A percentile compares a stretch with the other conserved stretches of the same genome.
These are phyloP conservation scores for Calocera viscosa DNA, from an alignment of 768 basidiomycete species.

Conservation along the genomic window DNA sequence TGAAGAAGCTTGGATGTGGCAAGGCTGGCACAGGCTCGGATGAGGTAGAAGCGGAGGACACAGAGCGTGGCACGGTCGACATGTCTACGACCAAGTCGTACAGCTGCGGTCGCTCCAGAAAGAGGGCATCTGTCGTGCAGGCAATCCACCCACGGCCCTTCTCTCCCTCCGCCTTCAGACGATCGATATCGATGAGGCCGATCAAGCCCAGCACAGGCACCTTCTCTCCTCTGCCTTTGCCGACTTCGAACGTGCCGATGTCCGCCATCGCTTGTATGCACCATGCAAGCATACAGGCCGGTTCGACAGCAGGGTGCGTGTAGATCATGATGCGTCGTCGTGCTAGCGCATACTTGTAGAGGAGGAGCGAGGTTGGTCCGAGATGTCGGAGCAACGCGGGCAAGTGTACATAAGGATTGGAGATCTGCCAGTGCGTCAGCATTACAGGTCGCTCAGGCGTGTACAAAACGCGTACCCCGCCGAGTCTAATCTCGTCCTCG, in stretches of 20 bases:
- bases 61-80: conserved; percentile 38
- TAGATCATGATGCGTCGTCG: conserved; percentile 67
- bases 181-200: conserved; percentile 59
- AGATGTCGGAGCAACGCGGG: conserved; percentile 64
- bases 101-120: conserved; percentile 63
- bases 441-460: background rate
- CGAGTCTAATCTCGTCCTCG: background rate
- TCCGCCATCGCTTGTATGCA: conserved; percentile 10
- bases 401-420: conserved; percentile 36
- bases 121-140: conserved; percentile 78
- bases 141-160: conserved; percentile 70
- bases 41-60: conserved; percentile 41
- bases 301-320: conserved; percentile 66
- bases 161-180: conserved; percentile 43
- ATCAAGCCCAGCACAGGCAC: conserved; percentile 62
- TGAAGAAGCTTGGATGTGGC: conserved; percentile 46
- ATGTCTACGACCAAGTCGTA: conserved; percentile 76
- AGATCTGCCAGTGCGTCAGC: conserved; percentile 15
- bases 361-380: conserved; percentile 62
- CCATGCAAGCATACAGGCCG: conserved; percentile 53
- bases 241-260: conserved; percentile 11
- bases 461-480: background rate
- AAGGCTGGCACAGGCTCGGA: conserved; percentile 13
- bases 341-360: conserved; percentile 68
- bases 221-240: conserved; percentile 14